Evolutionary conservation across 2,329 filamentous ascomycete genomes (phyloP).

Genomic region (Emergomyces pasteurianus): DNA sequence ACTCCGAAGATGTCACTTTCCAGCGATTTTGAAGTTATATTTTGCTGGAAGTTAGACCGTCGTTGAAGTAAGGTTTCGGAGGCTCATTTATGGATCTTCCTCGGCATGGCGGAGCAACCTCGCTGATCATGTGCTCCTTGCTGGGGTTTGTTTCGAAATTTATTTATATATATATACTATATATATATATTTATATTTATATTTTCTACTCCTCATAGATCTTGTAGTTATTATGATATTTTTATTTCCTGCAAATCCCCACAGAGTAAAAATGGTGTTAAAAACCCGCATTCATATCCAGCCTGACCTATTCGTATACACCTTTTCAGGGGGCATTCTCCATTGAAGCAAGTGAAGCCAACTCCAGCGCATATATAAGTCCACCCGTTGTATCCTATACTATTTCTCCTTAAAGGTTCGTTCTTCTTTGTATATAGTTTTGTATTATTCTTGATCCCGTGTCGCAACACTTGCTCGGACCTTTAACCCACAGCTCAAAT

Average conservation of each 20-base stretch:
- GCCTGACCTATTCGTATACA: too few species aligned
- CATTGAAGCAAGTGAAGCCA: too few species aligned
- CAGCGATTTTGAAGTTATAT: background rate
- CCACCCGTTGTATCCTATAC: background rate
- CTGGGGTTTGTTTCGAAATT: background rate
- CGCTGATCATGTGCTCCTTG: background rate
- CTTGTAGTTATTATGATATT: too few species aligned
- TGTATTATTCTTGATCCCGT: background rate
- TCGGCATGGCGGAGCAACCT: background rate
- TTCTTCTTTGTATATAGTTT: background rate
- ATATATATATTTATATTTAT: too few species aligned
- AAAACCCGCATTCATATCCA: too few species aligned
- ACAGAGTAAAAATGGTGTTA: too few species aligned
- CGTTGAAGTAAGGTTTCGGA: background rate
- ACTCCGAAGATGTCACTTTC: background rate
- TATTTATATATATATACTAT: too few species aligned
- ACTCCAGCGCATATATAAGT: background rate
- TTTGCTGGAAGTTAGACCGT: background rate
- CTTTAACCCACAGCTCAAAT: background rate
- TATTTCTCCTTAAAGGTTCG: background rate
- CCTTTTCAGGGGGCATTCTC: too few species aligned
- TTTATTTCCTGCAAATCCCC: too few species aligned
- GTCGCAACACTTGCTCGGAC: background rate
- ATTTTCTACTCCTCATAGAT: too few species aligned
- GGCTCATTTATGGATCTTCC: background rate